Evolutionary conservation across 192 early-diverging fungal species (phyloP).

Genomic region (Chytriomyces sp.): DNA sequence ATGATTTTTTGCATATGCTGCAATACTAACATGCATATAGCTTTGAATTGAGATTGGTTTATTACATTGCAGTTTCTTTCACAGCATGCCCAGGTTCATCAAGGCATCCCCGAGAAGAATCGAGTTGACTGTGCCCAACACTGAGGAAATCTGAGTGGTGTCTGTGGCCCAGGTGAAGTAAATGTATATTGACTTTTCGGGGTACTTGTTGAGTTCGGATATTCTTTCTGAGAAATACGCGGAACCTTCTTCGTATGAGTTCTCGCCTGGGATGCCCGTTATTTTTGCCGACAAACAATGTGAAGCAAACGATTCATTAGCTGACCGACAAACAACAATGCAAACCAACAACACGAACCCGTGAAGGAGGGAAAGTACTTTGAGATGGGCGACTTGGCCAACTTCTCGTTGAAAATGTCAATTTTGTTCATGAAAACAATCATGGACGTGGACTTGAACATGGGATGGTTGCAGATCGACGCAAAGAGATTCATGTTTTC

Average conservation of each 20-base stretch:
- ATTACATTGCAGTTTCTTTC: too few species aligned
- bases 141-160: constrained; percentile 57
- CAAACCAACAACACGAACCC: constrained; percentile 26
- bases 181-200: constrained; percentile 56
- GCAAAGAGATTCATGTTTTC: constrained; percentile 94
- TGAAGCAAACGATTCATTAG: too few species aligned
- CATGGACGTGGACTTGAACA: constrained; percentile 93
- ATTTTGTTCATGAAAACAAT: constrained; percentile 98
- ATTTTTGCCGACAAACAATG: neutral
- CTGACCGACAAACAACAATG: too few species aligned
- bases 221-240: constrained; percentile 51
- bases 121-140: constrained; percentile 53
- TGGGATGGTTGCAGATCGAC: constrained; percentile 92
- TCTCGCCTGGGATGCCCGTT: constrained; percentile 29
- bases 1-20: too few species aligned
- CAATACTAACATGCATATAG: too few species aligned
- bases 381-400: constrained; percentile 75
- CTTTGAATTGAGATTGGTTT: too few species aligned
- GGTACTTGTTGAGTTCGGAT: constrained; percentile 46
- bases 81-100: too few species aligned
- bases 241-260: constrained; percentile 46
- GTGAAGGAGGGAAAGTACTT: constrained; percentile 87
- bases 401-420: constrained; percentile 90
- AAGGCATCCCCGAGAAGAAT: too few species aligned
- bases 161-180: constrained; percentile 68